phyloP scores from a whole-genome alignment of 2,329 filamentous ascomycete genomes.

The Penicillium aurantiogriseum region DNA sequence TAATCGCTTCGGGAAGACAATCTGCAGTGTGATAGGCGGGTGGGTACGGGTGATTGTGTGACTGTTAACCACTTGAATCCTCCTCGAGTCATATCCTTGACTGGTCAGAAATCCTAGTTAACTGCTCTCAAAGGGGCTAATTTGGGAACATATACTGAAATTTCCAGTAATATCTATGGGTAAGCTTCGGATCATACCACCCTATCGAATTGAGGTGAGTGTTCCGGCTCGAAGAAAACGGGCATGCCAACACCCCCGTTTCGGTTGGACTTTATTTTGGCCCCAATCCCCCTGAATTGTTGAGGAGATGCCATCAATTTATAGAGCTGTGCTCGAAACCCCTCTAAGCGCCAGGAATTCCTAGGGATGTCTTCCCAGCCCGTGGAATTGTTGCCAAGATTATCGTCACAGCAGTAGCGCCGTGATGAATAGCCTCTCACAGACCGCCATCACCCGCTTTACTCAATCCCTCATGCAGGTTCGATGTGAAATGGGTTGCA shows the following conservation, averaged over 20 bases:
- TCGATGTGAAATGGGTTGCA: background rate
- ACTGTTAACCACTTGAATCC: background rate
- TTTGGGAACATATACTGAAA: background rate
- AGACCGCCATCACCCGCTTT: constrained; percentile 12
- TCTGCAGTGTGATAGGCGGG: background rate
- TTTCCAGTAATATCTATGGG: no score
- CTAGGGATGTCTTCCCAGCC: background rate
- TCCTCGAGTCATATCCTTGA: background rate
- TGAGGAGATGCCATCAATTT: background rate
- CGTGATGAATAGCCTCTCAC: constrained; percentile 11
- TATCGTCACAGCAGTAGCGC: constrained; percentile 17
- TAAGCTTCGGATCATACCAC: no score
- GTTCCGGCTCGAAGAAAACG: background rate
- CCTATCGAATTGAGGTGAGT: no score
- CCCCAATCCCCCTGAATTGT: background rate
- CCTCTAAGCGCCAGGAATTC: background rate
- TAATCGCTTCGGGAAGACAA: background rate
- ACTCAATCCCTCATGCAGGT: constrained; percentile 11
- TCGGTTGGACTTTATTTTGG: no score
- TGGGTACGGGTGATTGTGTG: background rate
- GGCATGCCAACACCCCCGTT: background rate
- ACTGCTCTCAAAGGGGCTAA: background rate
- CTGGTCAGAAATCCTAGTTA: background rate
- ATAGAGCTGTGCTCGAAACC: background rate
- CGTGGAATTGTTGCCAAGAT: constrained; percentile 10